Evolutionary conservation across 495 filamentous ascomycete genomes (phyloP).

Genomic region (Monascus purpureus): DNA sequence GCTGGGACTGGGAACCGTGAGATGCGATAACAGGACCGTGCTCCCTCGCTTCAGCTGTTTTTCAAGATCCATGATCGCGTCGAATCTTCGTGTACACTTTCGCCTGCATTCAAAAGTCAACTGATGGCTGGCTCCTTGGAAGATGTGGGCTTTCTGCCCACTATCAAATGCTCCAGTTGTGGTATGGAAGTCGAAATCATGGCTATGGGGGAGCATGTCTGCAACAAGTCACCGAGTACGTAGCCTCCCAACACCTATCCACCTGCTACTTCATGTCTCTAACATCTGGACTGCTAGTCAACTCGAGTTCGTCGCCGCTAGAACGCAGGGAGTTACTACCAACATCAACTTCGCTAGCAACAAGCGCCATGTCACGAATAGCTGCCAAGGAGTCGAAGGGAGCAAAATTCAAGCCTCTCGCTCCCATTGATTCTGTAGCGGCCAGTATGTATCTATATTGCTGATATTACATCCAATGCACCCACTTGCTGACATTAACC

Average conservation of each 20-base stretch:
- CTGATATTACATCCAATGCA: too few species aligned
- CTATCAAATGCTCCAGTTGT: constrained; percentile 93
- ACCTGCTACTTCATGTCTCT: too few species aligned
- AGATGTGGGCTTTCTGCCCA: constrained; percentile 64
- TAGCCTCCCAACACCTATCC: too few species aligned
- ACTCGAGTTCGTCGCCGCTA: too few species aligned
- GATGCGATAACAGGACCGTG: background rate
- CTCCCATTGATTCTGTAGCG: constrained; percentile 39
- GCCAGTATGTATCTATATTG: constrained; percentile 33
- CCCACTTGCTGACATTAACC: too few species aligned
- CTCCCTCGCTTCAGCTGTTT: background rate
- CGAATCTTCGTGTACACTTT: too few species aligned
- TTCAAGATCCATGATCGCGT: constrained; percentile 8
- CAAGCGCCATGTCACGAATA: too few species aligned
- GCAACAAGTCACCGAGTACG: constrained; percentile 18
- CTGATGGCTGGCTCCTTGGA: constrained; percentile 31
- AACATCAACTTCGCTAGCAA: too few species aligned
- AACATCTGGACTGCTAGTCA: too few species aligned
- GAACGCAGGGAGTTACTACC: too few species aligned
- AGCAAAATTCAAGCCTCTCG: constrained; percentile 20
- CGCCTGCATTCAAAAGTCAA: background rate
- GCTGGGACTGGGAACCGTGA: too few species aligned
- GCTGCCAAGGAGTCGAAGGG: too few species aligned
- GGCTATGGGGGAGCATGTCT: constrained; percentile 84
- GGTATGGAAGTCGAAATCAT: constrained; percentile 75